Conservation (phyloP, 345 rosid species). For the Trapa incisa region DNA sequence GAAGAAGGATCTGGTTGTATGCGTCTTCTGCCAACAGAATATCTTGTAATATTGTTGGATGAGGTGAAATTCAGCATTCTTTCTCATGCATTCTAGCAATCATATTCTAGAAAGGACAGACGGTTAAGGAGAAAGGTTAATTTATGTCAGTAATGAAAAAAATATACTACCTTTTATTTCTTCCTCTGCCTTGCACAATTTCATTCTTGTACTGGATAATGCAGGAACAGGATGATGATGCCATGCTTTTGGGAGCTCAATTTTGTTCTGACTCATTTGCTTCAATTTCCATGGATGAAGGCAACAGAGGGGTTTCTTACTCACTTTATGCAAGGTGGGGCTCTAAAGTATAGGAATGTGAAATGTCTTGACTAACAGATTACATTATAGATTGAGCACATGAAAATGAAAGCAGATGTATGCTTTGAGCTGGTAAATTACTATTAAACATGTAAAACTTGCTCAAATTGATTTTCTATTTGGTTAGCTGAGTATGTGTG, state of each 20-base stretch:
- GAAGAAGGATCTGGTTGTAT: constrained; percentile 72
- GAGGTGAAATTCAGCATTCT: constrained; percentile 34
- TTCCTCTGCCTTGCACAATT: neutral
- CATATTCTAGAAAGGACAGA: neutral
- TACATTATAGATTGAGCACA: neutral
- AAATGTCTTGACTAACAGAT: neutral
- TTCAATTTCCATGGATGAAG: constrained; percentile 53
- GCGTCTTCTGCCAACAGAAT: constrained; percentile 88
- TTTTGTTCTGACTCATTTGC: constrained; percentile 82
- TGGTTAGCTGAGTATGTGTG: neutral
- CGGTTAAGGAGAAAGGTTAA: neutral
- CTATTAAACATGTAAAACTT: neutral
- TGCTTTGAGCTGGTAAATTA: neutral
- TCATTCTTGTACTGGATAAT: constrained; percentile 5
- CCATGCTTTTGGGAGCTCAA: constrained; percentile 64
- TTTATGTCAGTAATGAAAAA: neutral
- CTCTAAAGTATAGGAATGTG: neutral
- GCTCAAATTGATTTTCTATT: neutral
- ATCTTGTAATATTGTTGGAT: constrained; percentile 76
- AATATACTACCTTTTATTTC: neutral
- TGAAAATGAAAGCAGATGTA: neutral
- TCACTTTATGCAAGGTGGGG: constrained; percentile 78
- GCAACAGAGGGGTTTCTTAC: constrained; percentile 47
- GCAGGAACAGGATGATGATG: constrained; percentile 85
- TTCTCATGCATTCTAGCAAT: neutral